Base-by-base conservation (phyloP, 257 asterid genomes). In the Cinchona pubescens region DNA sequence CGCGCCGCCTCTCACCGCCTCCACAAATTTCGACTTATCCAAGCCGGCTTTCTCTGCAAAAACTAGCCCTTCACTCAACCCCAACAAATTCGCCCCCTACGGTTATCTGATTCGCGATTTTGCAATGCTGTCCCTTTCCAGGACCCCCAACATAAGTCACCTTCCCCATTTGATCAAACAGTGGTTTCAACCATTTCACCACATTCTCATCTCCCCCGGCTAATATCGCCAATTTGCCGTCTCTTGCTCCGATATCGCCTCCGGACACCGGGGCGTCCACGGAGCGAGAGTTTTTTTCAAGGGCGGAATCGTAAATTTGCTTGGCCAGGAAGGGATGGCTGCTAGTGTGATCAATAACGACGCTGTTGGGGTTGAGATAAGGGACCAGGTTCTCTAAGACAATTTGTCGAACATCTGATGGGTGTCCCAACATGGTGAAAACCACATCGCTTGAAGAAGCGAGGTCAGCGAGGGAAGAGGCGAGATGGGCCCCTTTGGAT, bases 191-290 rank as follows among this genome's bases (percentile, higher is more conserved):
- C 98, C 97, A 91, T 69, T 75, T 79, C 65, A 88, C 89, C n/a
- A 90, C 92, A 21, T 79, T 87, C 15, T 76, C 80, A 71, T 87
- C 78, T 32, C 98, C 97, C 13, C 89, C 96, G 19, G 96, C 92
- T 55, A 91, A 86, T 14, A 91, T 90, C 1, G 97, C 93, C 77
- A 91, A 65, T 35, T 81, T 87, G 1, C 98, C 98, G 2, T 83
- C 88, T 58, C 81, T 81, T 4, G 98, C 98, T n/a, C 98, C 96
- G 0, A 85, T 55, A 35, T 90, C 98, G 5, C 96, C 97, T 2
- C 96, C 98, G 10, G 97, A 93, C 1, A 93, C 97, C 1, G 98
- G 98, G 45, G 96, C 97, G 23, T 93, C 97, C 30, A 93, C 61
- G 18, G 94, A 78, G 63, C 85, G 74, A 35, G 92, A 90, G 62